These are phyloP conservation scores for Plantago major DNA, from an alignment of 257 asterid genomes.

Conservation along the genomic window DNA sequence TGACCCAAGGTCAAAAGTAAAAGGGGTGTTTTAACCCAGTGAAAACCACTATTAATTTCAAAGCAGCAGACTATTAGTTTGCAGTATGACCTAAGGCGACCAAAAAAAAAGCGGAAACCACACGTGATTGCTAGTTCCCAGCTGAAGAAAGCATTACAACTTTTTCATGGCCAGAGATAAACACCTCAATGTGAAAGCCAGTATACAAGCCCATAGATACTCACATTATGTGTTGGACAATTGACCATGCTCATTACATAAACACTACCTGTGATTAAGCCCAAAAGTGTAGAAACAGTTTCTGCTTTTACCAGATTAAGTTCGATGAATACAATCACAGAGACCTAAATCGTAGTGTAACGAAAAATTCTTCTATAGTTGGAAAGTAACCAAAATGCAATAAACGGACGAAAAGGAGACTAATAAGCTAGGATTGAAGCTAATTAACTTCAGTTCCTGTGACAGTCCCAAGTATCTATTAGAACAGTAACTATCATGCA, in stretches of 20 bases:
- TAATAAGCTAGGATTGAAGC: conserved; percentile 24
- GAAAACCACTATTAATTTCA: conserved; percentile 8
- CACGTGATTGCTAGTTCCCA: background rate
- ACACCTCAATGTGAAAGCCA: background rate
- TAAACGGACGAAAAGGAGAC: no score
- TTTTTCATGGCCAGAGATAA: no score
- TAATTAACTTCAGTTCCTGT: conserved; percentile 28
- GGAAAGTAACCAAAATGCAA: conserved; percentile 11
- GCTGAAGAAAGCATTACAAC: no score
- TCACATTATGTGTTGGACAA: background rate
- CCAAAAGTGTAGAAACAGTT: conserved; percentile 1
- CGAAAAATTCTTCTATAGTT: background rate
- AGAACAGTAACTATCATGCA: conserved; percentile 29
- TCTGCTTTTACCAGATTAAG: conserved; percentile 19
- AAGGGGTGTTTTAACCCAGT: background rate
- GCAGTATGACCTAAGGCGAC: conserved; percentile 3
- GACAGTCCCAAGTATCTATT: conserved; percentile 1
- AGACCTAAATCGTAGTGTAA: no score
- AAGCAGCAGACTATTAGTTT: conserved; percentile 11
- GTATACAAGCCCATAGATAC: background rate
- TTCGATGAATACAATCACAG: background rate
- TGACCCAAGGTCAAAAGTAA: conserved; percentile 10
- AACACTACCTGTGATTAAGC: background rate
- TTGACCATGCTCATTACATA: background rate
- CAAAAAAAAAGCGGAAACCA: background rate